Conservation (phyloP, 352 stramenopile species). For the Poterioochromonas sp. region DNA sequence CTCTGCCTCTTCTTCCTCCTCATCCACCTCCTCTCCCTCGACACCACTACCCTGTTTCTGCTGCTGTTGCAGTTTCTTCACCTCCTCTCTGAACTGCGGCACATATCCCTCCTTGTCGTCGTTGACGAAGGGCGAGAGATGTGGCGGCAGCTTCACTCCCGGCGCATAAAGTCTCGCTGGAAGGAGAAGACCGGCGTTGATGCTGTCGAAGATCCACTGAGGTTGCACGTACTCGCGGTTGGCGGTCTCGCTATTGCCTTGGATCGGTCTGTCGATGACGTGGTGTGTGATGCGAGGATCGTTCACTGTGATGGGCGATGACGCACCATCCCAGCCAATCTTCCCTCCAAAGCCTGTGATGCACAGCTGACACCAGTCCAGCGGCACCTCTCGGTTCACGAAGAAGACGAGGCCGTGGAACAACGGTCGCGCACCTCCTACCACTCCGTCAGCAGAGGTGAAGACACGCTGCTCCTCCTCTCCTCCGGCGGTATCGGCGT, state of each 20-base stretch:
- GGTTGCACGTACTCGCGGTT: slow-evolving; percentile 93
- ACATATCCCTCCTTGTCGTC: slow-evolving; percentile 90
- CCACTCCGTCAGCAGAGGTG: background rate
- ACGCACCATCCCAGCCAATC: slow-evolving; percentile 83
- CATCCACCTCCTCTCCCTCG: no score
- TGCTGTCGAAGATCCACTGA: slow-evolving; percentile 96
- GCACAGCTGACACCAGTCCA: slow-evolving; percentile 86
- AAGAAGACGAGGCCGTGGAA: slow-evolving; percentile 76
- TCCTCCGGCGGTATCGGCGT: slow-evolving; percentile 48
- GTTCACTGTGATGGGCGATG: slow-evolving; percentile 74
- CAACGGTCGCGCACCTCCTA: slow-evolving; percentile 52
- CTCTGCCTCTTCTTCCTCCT: no score
- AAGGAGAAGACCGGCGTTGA: slow-evolving; percentile 90
- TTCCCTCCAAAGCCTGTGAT: slow-evolving; percentile 81
- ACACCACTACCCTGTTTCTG: background rate
- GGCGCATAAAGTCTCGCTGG: slow-evolving; percentile 81
- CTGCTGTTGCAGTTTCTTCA: slow-evolving; percentile 57
- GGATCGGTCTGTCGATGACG: slow-evolving; percentile 40
- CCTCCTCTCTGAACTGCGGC: slow-evolving; percentile 87
- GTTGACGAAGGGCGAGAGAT: slow-evolving; percentile 91
- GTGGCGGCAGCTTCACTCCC: slow-evolving; percentile 74
- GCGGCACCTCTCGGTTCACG: slow-evolving; percentile 85
- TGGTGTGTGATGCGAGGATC: slow-evolving; percentile 92
- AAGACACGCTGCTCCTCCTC: background rate
- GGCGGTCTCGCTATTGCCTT: slow-evolving; percentile 40